Evolutionary conservation across 2,329 filamentous ascomycete species (phyloP).

Genomic region (Peltaster fructicola): DNA sequence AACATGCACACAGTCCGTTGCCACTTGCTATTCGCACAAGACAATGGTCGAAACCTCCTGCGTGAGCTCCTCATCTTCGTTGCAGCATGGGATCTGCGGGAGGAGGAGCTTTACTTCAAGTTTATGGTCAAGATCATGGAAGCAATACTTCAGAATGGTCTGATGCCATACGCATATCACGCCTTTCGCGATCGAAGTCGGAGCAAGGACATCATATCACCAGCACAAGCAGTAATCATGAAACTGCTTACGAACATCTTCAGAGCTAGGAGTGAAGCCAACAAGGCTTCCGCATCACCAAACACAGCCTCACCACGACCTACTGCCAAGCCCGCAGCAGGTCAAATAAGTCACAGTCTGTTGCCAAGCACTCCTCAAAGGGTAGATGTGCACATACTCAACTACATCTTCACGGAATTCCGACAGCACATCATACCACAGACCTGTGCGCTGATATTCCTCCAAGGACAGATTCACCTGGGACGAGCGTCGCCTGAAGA

Average conservation of each 20-base stretch:
- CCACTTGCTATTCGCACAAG: slow-evolving; percentile 73
- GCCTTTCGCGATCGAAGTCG: slow-evolving; percentile 54
- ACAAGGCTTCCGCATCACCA: slow-evolving; percentile 9
- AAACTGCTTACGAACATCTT: slow-evolving; percentile 84
- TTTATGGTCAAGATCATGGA: slow-evolving; percentile 94
- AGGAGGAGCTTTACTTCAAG: slow-evolving; percentile 88
- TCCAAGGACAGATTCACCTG: slow-evolving; percentile 76
- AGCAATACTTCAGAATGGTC: slow-evolving; percentile 70
- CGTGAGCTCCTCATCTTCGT: slow-evolving; percentile 90
- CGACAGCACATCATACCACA: slow-evolving; percentile 84
- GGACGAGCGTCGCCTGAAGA: slow-evolving; percentile 61
- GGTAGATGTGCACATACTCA: slow-evolving; percentile 50
- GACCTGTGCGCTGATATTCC: slow-evolving; percentile 81
- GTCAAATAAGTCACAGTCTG: slow-evolving; percentile 5
- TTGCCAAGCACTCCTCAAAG: slow-evolving; percentile 19
- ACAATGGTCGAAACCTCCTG: slow-evolving; percentile 76
- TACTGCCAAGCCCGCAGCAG: too few species aligned
- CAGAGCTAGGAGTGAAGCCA: slow-evolving; percentile 37
- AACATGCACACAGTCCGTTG: slow-evolving; percentile 84
- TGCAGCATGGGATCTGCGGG: slow-evolving; percentile 87
- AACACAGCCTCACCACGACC: too few species aligned
- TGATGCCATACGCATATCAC: slow-evolving; percentile 85
- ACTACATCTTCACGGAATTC: slow-evolving; percentile 87
- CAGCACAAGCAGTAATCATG: slow-evolving; percentile 82
- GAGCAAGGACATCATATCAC: slow-evolving; percentile 88